phyloP scores from a whole-genome alignment of 2,329 filamentous ascomycete genomes.

The Cladophialophora bantiana region DNA sequence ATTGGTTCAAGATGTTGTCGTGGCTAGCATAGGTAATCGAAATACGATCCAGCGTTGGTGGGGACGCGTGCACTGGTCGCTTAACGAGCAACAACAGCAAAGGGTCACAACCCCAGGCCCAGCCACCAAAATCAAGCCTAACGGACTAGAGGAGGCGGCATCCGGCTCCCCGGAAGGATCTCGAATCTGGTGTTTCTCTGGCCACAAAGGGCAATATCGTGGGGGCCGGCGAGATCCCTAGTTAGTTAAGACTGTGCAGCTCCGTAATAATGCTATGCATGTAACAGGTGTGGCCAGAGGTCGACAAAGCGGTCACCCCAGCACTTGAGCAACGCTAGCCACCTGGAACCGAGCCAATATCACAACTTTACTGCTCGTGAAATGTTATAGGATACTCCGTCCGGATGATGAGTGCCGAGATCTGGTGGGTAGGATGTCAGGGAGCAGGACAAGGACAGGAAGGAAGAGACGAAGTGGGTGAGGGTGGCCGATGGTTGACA shows the following conservation, averaged over 20 bases:
- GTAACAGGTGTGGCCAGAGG: not conserved
- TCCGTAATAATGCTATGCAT: not conserved
- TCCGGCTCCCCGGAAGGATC: conserved; percentile 4
- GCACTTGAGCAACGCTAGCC: not conserved
- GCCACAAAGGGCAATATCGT: not conserved
- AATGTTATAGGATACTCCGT: not conserved
- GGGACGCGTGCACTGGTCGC: conserved; percentile 3
- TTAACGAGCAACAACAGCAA: not conserved
- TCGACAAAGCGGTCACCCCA: not conserved
- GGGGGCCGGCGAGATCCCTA: conserved; percentile 6
- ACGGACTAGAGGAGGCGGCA: not conserved
- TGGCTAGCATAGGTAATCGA: not conserved
- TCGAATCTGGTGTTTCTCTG: not conserved
- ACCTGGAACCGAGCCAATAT: not conserved
- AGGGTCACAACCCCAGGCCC: not conserved
- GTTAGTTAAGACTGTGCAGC: not conserved
- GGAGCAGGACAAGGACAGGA: not conserved
- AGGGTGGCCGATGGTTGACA: not conserved
- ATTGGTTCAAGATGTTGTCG: not conserved
- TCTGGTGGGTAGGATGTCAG: not conserved
- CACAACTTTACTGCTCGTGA: not conserved
- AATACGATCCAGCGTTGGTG: not conserved
- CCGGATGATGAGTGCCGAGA: not conserved
- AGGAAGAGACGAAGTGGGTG: not conserved
- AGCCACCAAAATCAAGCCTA: conserved; percentile 6